Conservation (phyloP, 306 rosid genomes). For the Pterocarpus santalinus region DNA sequence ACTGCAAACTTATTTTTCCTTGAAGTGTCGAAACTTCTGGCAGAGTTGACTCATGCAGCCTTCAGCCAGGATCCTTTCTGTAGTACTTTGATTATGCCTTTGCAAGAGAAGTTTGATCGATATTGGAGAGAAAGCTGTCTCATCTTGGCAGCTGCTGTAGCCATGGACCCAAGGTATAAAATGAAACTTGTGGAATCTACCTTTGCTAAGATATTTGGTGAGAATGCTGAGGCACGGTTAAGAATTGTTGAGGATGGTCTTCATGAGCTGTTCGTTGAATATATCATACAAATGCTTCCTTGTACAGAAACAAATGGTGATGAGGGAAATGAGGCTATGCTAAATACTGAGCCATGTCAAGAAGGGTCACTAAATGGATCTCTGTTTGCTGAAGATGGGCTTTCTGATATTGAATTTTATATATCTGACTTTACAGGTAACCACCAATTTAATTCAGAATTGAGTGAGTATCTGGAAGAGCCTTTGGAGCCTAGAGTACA, state of each 20-base stretch:
- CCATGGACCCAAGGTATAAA: conserved; percentile 92
- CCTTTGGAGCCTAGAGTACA: conserved; percentile 57
- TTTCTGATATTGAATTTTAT: conserved; percentile 76
- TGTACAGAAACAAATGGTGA: conserved; percentile 53
- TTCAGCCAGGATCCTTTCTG: conserved; percentile 71
- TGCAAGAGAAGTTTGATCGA: conserved; percentile 73
- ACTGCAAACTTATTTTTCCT: conserved; percentile 79
- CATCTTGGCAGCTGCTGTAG: conserved; percentile 77
- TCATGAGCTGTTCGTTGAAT: conserved; percentile 72
- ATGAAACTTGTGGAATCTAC: conserved; percentile 80
- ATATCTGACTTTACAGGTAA: conserved; percentile 71
- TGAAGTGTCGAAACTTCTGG: conserved; percentile 68
- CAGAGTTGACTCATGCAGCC: conserved; percentile 69
- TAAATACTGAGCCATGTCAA: conserved; percentile 56
- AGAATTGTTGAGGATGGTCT: conserved; percentile 73
- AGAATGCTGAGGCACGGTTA: conserved; percentile 75
- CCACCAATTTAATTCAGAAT: conserved; percentile 70
- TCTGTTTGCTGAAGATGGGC: conserved; percentile 56
- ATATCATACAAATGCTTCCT: conserved; percentile 66
- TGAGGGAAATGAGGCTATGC: conserved; percentile 58
- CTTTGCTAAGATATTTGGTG: conserved; percentile 71
- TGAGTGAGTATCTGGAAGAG: conserved; percentile 89
- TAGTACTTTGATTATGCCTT: conserved; percentile 66
- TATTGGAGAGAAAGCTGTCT: conserved; percentile 86
- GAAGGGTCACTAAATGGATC: conserved; percentile 68